phyloP scores from a whole-genome alignment of 768 basidiomycete genomes.

The Plicaturopsis crispa region DNA sequence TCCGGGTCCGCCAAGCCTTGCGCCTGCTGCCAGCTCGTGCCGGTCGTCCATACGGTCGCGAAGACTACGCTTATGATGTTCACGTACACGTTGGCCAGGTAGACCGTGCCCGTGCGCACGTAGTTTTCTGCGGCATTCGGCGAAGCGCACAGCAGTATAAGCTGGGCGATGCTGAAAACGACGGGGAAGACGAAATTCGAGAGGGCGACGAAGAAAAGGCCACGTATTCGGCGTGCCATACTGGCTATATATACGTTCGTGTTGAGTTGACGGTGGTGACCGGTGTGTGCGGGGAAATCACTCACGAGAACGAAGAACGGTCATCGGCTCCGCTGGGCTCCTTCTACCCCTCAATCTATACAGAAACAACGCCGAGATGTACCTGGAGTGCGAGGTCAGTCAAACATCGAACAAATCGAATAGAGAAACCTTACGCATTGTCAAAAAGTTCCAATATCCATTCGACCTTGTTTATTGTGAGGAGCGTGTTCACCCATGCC shows the following conservation, averaged over 20 bases:
- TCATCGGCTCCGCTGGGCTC: background rate
- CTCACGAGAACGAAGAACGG: conserved; percentile 1
- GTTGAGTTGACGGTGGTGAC: background rate
- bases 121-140: no score
- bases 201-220: conserved; percentile 26
- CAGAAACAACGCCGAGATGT: conserved; percentile 19
- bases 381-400: conserved; percentile 7
- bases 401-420: background rate
- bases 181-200: conserved; percentile 32
- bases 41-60: conserved; percentile 28
- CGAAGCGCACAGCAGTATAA: conserved; percentile 23
- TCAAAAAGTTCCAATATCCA: conserved; percentile 27
- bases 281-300: background rate
- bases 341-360: conserved; percentile 12
- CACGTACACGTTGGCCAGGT: conserved; percentile 20
- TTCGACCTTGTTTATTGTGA: conserved; percentile 19
- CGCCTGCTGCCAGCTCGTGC: no score
- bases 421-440: conserved; percentile 18
- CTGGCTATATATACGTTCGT: conserved; percentile 8
- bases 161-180: conserved; percentile 24
- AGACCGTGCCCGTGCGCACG: conserved; percentile 2
- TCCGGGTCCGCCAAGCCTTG: no score
- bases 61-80: conserved; percentile 29
- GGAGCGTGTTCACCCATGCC: conserved; percentile 1
- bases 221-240: conserved; percentile 17